These are phyloP conservation scores for Vickermania ingenoplastis DNA, from an alignment of 208 protist species.

Conservation along the genomic window DNA sequence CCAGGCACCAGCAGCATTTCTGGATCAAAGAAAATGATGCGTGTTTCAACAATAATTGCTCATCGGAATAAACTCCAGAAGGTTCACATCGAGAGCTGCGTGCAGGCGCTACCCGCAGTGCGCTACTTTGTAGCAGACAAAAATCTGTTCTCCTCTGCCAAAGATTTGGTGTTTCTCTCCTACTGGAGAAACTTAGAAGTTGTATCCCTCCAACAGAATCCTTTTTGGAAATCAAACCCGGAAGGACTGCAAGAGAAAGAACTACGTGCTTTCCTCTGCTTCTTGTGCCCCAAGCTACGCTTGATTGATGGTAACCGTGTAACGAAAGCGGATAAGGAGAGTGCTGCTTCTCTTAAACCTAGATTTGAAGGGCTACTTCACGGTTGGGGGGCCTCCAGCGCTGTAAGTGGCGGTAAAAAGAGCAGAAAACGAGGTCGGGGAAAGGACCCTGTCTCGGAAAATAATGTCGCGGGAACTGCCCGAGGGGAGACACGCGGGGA, in stretches of 20 bases:
- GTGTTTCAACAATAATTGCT: slow-evolving; percentile 60
- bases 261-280: slow-evolving; percentile 68
- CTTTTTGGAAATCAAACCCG: slow-evolving; percentile 43
- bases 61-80: slow-evolving; percentile 73
- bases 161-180: slow-evolving; percentile 56
- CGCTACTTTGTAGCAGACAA: slow-evolving; percentile 65
- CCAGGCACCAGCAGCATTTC: slow-evolving; percentile 10
- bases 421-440: slow-evolving; percentile 69
- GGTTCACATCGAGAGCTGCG: slow-evolving; percentile 68
- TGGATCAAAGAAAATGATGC: slow-evolving; percentile 23
- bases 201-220: slow-evolving; percentile 61
- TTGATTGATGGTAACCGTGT: slow-evolving; percentile 83
- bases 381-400: slow-evolving; percentile 12
- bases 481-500: not conserved
- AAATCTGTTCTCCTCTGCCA: slow-evolving; percentile 44
- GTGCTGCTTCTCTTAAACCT: slow-evolving; percentile 10
- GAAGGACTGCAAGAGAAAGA: slow-evolving; percentile 24
- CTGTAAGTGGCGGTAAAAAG: slow-evolving; percentile 25
- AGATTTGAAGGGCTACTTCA: slow-evolving; percentile 39
- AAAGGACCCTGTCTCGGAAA: slow-evolving; percentile 7
- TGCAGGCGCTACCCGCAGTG: slow-evolving; percentile 54
- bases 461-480: not conserved
- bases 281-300: slow-evolving; percentile 69
- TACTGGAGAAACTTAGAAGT: slow-evolving; percentile 67
- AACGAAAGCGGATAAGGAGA: slow-evolving; percentile 32